Base-by-base conservation (phyloP, 2,329 filamentous ascomycete species). In the Colletotrichum tropicale region DNA sequence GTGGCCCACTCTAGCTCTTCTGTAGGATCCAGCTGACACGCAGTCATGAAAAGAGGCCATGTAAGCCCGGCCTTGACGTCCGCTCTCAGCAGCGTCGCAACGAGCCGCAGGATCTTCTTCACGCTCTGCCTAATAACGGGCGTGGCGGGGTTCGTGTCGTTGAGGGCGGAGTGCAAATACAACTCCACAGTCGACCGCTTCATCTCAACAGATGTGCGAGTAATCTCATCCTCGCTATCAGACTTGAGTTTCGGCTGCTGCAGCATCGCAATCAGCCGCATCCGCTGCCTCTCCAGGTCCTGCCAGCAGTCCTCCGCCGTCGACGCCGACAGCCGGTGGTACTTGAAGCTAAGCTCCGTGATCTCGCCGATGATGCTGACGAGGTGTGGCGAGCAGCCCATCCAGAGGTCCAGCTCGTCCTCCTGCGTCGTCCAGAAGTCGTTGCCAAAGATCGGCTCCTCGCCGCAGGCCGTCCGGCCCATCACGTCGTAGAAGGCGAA, bases 401-500 rank as follows among this genome's bases (percentile, higher is more conserved):
- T 86, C 86, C 86, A 87, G 9, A 82, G 78, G 74, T 87, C 84
- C 36, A 86, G 82, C 7, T 80, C 79, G 30, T 80, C 80, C 43
- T 84, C 83, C 43, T 82, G 79, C 8, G 83, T 80, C 28, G 80
- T 79, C 86, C 86, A 87, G 67, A 87, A 87, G 70, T 87, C 85
- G 65, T 79, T 83, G 4, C 85, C 86, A 66, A 87, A 87, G 2
- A 85, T 79, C 0, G 85, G 82, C 61, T 84, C 83, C 56, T 87
- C 84, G 10, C 84, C 86, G 76, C 86, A 87, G 3, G 86, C 86
- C 1, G 86, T 87, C 12, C 86, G 84, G 10, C 86, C 86, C 80
- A 87, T 87, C 60, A 87, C 85, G 75, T 87, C 86, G 71, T 87
- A 86, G 55, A 87, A 87, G 18, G 86, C 86, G 71, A 87, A 87